Conservation (phyloP, 164 flowering plant genomes). For the Kingdonia uniflora region DNA sequence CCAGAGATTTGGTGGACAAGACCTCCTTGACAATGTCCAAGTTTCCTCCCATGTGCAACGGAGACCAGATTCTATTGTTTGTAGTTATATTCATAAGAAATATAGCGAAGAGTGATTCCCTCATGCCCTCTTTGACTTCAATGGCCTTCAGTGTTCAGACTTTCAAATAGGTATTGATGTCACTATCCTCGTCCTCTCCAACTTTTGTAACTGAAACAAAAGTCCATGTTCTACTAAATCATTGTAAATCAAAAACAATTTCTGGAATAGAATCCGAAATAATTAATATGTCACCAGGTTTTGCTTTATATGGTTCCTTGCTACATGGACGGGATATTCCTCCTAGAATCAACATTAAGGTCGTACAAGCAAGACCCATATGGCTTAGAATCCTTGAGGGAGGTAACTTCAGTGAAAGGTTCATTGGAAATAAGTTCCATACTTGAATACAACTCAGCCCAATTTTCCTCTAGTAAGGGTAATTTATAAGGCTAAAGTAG, state of each 20-base stretch:
- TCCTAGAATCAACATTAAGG: slow-evolving; percentile 42
- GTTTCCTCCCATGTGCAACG: slow-evolving; percentile 16
- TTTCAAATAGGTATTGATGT: slow-evolving; percentile 19
- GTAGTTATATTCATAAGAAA: slow-evolving; percentile 40
- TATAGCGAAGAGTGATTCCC: slow-evolving; percentile 28
- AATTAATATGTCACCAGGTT: slow-evolving; percentile 51
- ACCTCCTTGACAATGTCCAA: slow-evolving; percentile 11
- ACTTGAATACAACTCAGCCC: slow-evolving; percentile 32
- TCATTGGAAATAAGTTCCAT: slow-evolving; percentile 36
- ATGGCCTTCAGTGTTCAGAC: slow-evolving; percentile 25
- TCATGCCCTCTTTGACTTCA: slow-evolving; percentile 11
- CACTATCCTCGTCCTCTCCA: slow-evolving; percentile 4
- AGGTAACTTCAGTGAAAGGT: slow-evolving; percentile 38
- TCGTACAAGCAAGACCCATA: slow-evolving; percentile 21
- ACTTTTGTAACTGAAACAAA: slow-evolving; percentile 26
- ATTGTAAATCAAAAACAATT: slow-evolving; percentile 25
- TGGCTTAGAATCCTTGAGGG: slow-evolving; percentile 12
- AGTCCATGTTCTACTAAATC: slow-evolving; percentile 27
- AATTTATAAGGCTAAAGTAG: slow-evolving; percentile 32
- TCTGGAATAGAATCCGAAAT: slow-evolving; percentile 39
- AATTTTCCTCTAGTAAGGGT: slow-evolving; percentile 56
- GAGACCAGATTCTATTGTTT: slow-evolving; percentile 46
- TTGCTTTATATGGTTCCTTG: slow-evolving; percentile 36
- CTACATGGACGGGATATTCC: slow-evolving; percentile 21
- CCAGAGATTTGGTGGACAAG: slow-evolving; percentile 22